phyloP scores from a whole-genome alignment of 768 basidiomycete genomes.

The Tylopilus sp. region DNA sequence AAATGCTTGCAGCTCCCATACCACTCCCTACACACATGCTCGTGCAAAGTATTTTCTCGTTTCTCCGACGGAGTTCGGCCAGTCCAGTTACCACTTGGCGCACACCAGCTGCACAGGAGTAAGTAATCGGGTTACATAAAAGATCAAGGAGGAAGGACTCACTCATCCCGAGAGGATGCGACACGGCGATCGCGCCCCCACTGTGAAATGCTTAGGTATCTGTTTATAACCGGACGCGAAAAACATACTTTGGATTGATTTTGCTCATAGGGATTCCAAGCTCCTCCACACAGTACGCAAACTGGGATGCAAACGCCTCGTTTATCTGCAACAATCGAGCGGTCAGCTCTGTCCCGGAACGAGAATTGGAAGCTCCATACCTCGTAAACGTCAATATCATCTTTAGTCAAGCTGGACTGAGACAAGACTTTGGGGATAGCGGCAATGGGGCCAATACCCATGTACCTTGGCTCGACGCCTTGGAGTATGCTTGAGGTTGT shows the following conservation, averaged over 20 bases:
- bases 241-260: conserved; percentile 78
- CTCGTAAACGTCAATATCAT: conserved; percentile 77
- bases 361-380: conserved; percentile 31
- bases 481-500: not conserved
- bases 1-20: conserved; percentile 83
- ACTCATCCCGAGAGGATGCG: conserved; percentile 87
- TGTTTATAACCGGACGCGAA: not conserved
- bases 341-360: not conserved
- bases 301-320: conserved; percentile 91
- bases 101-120: conserved; percentile 56
- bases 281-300: conserved; percentile 87
- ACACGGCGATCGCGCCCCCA: conserved; percentile 82
- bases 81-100: conserved; percentile 90
- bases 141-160: conserved; percentile 22
- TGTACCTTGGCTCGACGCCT: conserved; percentile 76
- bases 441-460: conserved; percentile 72
- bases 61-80: conserved; percentile 68
- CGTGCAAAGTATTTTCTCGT: conserved; percentile 72
- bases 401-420: conserved; percentile 58
- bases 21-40: conserved; percentile 83
- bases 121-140: conserved; percentile 12
- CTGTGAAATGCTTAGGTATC: conserved; percentile 39
- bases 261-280: conserved; percentile 72
- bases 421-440: conserved; percentile 65
- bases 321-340: conserved; percentile 53